These are phyloP conservation scores for Diaporthe ampelina DNA, from an alignment of 2,329 filamentous ascomycete species.

Conservation along the genomic window DNA sequence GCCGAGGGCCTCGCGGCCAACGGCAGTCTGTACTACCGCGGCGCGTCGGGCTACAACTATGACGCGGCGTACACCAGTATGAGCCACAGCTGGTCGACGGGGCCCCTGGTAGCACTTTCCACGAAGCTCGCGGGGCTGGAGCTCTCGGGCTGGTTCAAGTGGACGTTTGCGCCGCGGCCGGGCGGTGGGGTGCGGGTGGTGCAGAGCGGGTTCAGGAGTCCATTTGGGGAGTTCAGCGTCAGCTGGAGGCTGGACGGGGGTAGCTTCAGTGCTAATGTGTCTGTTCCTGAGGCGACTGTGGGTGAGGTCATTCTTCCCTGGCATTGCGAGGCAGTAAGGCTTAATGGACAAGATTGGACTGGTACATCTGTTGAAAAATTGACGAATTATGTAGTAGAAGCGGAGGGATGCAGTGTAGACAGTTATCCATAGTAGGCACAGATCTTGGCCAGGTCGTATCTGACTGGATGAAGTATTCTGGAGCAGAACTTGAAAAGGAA, in stretches of 20 bases:
- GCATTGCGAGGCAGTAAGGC: background rate
- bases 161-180: conserved; percentile 32
- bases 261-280: background rate
- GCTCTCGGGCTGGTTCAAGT: conserved; percentile 29
- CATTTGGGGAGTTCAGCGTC: background rate
- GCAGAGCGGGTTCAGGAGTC: conserved; percentile 16
- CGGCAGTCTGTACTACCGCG: conserved; percentile 35
- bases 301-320: conserved; percentile 7
- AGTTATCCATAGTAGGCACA: too few relatives aligned
- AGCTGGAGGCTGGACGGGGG: conserved; percentile 1
- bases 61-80: conserved; percentile 35
- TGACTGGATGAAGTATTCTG: too few relatives aligned
- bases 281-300: background rate
- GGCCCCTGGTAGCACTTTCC: conserved; percentile 32
- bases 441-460: too few relatives aligned
- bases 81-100: conserved; percentile 38
- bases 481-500: too few relatives aligned
- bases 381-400: background rate
- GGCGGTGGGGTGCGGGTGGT: conserved; percentile 14
- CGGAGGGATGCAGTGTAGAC: background rate
- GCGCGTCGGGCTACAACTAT: conserved; percentile 22
- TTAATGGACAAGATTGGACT: conserved; percentile 1
- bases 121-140: conserved; percentile 32
- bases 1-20: conserved; percentile 37
- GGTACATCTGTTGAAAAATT: background rate